phyloP scores from a whole-genome alignment of 768 basidiomycete species.

The Hygrophoropsis aurantiaca region DNA sequence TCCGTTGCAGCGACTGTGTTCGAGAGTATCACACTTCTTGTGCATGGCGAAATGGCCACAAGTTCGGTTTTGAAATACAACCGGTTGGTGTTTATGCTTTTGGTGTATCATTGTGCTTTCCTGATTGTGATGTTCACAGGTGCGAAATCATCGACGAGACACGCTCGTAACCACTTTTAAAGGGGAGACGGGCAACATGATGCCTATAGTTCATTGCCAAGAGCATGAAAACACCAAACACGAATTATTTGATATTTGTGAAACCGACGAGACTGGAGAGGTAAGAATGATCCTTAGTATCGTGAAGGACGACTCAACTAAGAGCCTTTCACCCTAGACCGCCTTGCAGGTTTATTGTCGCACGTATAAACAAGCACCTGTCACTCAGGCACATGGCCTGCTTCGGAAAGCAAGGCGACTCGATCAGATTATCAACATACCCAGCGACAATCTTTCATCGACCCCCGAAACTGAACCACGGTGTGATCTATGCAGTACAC shows the following conservation, averaged over 20 bases:
- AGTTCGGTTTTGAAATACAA: constrained; percentile 92
- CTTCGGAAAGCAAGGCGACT: constrained; percentile 87
- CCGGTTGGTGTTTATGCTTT: constrained; percentile 47
- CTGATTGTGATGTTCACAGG: constrained; percentile 39
- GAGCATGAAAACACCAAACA: constrained; percentile 67
- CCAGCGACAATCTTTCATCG: constrained; percentile 30
- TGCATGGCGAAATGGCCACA: constrained; percentile 82
- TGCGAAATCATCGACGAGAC: constrained; percentile 76
- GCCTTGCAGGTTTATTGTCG: constrained; percentile 86
- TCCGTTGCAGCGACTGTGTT: constrained; percentile 81
- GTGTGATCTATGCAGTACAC: constrained; percentile 64
- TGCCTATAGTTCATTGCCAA: constrained; percentile 74
- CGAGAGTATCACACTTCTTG: constrained; percentile 86
- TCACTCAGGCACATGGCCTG: constrained; percentile 75
- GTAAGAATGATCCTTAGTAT: constrained; percentile 44
- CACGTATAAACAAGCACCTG: constrained; percentile 77
- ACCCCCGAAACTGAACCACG: constrained; percentile 28
- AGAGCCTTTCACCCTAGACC: constrained; percentile 49
- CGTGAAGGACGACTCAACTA: not conserved
- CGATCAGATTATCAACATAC: constrained; percentile 64
- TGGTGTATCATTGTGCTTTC: not conserved
- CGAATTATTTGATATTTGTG: constrained; percentile 80
- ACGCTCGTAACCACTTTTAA: constrained; percentile 70
- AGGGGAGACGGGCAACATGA: constrained; percentile 77
- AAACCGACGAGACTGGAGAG: constrained; percentile 78